Base-by-base conservation (phyloP, 257 asterid genomes). In the Cynanchum wilfordii region DNA sequence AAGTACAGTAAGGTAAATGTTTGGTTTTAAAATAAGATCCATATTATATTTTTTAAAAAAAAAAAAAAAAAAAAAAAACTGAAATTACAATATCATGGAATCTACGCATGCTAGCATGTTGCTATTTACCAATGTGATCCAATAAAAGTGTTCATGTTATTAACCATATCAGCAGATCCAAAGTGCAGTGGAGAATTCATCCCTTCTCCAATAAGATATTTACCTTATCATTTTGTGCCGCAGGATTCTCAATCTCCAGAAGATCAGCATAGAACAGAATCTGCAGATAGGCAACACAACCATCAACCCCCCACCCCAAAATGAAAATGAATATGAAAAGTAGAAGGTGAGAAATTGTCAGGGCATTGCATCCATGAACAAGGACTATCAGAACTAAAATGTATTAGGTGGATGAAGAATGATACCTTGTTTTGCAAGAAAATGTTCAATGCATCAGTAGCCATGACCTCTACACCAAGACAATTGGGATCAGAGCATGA, bases 381-480 rank as follows among this genome's bases (percentile, higher is more conserved):
- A 50, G 19, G 59, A 24, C 6, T 57, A 56, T 55, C 52, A 27
- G n/a, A 27, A 8, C 36, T 45, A 30, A 10, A 45, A 7, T 73
- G 45, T 25, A 66, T 30, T 16, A 68, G 36, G 33, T 63, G 71
- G 64, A 12, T 72, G 55, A 57, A 68, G 59, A 68, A 66, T 57
- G 69, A 72, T 60, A 92, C 99, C 97, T 95, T 95, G 81, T 92
- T 84, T 54, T 85, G 96, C 73, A 89, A 90, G 72, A 78, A 81
- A 60, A 70, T 42, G 78, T 95, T 95, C 49, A 74, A 73, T 22
- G 86, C 87, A 87, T 95, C 98, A 60, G 98, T 87, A 57, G 99
- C 99, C 80, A 84, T 87, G 76, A 92, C 95, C 75, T 87, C 95
- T 68, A 87, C 95, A 25, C 98, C 99, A 67, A 95, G 91, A 71